phyloP scores from a whole-genome alignment of 1,284 basidiomycete species.

The Tylopilus sp. region DNA sequence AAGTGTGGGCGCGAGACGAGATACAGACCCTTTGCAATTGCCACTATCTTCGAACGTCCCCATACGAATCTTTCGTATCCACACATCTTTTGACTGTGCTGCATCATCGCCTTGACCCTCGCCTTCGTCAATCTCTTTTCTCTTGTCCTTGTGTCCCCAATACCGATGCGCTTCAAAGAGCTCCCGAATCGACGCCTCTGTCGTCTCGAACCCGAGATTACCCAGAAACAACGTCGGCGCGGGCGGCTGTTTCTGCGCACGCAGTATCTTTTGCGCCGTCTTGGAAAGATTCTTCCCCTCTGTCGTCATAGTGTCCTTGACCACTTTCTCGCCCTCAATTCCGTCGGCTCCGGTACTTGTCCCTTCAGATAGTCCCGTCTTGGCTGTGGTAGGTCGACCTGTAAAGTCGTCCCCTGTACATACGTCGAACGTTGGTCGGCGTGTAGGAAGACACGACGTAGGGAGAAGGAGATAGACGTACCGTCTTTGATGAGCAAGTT shows the following conservation, averaged over 20 bases:
- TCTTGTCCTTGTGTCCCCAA: constrained; percentile 28
- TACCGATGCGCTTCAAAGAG: constrained; percentile 61
- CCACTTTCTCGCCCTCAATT: constrained; percentile 27
- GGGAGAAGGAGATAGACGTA: constrained; percentile 29
- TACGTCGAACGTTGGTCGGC: neutral
- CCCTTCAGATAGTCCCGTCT: neutral
- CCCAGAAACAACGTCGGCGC: constrained; percentile 84
- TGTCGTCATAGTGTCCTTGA: constrained; percentile 27
- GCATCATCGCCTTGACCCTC: neutral
- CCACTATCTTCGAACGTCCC: constrained; percentile 95
- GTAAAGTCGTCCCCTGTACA: constrained; percentile 64
- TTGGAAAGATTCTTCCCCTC: constrained; percentile 50
- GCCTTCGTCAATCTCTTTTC: constrained; percentile 14
- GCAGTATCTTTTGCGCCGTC: constrained; percentile 77
- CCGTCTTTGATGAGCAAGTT: constrained; percentile 92
- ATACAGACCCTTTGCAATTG: constrained; percentile 83
- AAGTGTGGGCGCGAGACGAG: neutral
- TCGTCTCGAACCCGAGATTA: constrained; percentile 83
- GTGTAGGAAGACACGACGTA: constrained; percentile 4
- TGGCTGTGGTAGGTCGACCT: constrained; percentile 49
- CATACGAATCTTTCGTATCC: constrained; percentile 86
- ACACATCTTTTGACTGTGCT: constrained; percentile 42
- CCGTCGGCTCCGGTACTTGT: constrained; percentile 15
- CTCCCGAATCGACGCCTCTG: constrained; percentile 68
- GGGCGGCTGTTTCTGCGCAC: constrained; percentile 77